Conservation (phyloP, 2,329 filamentous ascomycete genomes). For the Fusarium acutatum region DNA sequence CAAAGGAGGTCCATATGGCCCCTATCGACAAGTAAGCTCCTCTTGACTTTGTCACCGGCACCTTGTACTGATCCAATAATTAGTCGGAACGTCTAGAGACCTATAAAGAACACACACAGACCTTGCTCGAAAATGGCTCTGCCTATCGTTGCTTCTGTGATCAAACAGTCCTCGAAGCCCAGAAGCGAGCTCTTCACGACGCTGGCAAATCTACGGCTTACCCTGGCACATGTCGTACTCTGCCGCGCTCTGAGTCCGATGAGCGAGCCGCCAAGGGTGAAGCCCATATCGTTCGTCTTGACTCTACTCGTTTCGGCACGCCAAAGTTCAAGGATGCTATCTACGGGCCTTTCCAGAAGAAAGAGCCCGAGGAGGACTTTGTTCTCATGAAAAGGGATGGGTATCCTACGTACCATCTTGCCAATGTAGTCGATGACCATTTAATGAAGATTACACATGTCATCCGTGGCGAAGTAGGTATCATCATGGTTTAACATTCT, state of each 20-base stretch:
- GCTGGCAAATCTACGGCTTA: slow-evolving; percentile 56
- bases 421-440: slow-evolving; percentile 96
- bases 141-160: slow-evolving; percentile 97
- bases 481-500: not conserved
- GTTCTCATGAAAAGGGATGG: slow-evolving; percentile 92
- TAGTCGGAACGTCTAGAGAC: slow-evolving; percentile 80
- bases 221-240: slow-evolving; percentile 73
- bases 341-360: slow-evolving; percentile 73
- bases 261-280: slow-evolving; percentile 75
- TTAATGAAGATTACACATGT: slow-evolving; percentile 96
- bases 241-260: slow-evolving; percentile 73
- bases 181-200: slow-evolving; percentile 70
- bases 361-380: slow-evolving; percentile 75
- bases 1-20: slow-evolving; percentile 81
- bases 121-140: slow-evolving; percentile 73
- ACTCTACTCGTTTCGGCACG: slow-evolving; percentile 62
- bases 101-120: slow-evolving; percentile 76
- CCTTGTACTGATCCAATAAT: not conserved
- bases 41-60: not conserved
- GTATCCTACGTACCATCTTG: slow-evolving; percentile 94
- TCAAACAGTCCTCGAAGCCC: slow-evolving; percentile 71
- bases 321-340: slow-evolving; percentile 79
- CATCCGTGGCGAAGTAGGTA: slow-evolving; percentile 78
- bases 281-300: slow-evolving; percentile 79
- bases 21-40: slow-evolving; percentile 79